Percentiles rank a stretch among this genome's conserved stretches.
Conservation (phyloP, 177 flowering plant genomes). For the Telopea speciosissima region DNA sequence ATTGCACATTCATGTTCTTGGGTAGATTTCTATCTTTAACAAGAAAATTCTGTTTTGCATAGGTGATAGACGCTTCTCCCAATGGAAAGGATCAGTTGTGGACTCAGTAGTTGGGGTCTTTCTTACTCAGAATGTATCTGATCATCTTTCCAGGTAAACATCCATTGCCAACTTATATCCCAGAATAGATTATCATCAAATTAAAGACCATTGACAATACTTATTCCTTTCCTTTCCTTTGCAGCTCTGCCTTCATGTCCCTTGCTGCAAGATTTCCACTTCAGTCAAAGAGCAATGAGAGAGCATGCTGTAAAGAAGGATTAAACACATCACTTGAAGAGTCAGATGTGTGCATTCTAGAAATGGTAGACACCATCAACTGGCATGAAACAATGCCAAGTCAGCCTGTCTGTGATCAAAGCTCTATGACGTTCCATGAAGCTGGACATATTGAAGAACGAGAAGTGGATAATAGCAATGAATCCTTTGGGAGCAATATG, state of each 20-base stretch:
- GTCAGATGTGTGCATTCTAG: conserved; percentile 30
- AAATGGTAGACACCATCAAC: conserved; percentile 24
- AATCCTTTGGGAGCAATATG: conserved; percentile 20
- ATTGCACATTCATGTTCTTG: not conserved
- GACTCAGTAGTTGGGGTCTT: conserved; percentile 77
- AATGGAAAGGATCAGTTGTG: conserved; percentile 81
- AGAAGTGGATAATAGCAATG: conserved; percentile 14
- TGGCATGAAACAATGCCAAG: conserved; percentile 21
- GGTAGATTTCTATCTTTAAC: not conserved
- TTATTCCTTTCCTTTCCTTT: conserved; percentile 2
- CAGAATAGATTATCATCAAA: not conserved
- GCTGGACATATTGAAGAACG: conserved; percentile 11
- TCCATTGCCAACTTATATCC: not conserved
- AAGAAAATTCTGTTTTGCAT: conserved; percentile 6
- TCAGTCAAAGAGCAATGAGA: conserved; percentile 15
- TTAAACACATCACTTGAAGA: conserved; percentile 26
- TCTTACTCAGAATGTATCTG: conserved; percentile 78
- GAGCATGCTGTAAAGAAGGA: conserved; percentile 11
- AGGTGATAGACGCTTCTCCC: conserved; percentile 61
- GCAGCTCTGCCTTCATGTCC: conserved; percentile 62
- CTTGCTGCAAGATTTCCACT: conserved; percentile 52
- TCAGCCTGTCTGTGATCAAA: conserved; percentile 17
- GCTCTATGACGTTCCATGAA: conserved; percentile 13
- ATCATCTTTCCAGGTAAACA: conserved; percentile 65
- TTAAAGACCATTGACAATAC: not conserved